Evolutionary conservation across 371 early-diverging fungal genomes (phyloP), one percentile per base, ranked within the genome.

Genomic region (Dichotomocladium elegans): DNA sequence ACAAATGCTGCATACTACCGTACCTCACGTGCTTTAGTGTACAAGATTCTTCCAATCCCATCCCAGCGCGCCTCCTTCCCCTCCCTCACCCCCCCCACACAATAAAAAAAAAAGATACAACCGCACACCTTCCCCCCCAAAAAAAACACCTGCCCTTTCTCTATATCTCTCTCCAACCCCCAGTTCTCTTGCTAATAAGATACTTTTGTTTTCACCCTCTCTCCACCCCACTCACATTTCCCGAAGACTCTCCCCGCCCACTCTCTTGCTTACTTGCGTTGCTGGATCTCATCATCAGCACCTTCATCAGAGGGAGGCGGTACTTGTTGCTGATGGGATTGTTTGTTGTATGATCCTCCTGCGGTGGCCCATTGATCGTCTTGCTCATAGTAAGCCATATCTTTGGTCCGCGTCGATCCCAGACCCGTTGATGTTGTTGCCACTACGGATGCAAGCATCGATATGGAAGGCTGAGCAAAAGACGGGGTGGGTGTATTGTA

Each of bases 1-100:
- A 71, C 52, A 71, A 47, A 6, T 71, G 67, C 30, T 71, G 72
- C 67, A 71, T 67, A 47, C 72, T 71, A 45, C 14, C 41, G 25
- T 46, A 51, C 8, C 25, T 31, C 33, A 49, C 35, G 35, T 49
- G 33, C 37, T 8, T 49, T 24, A n/a, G 31, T 47, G 22, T 21
- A 43, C 5, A 26, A 21, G 0, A 24, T 37, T 40, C 24, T 34
- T 17, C 19, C 24, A 35, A 28, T 1, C n/a, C 41, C 41, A 21
- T 51, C 27, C 24, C 24, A 34, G 7, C 11, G 6, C n/a, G 27
- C 17, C 41, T 17, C 41, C 22, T 40, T 19, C 27, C 41, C 51
- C 45, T 25, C 29, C 50, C 29, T 10, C 14, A 4, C 25, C 41
- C 4, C 41, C 15, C 19, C 25, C 15, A n/a, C n/a, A n/a, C n/a